Percentiles rank a stretch among this genome's conserved stretches.
Evolutionary conservation across 2,329 filamentous ascomycete species (phyloP).

Genomic region (Penicillium polonicum): DNA sequence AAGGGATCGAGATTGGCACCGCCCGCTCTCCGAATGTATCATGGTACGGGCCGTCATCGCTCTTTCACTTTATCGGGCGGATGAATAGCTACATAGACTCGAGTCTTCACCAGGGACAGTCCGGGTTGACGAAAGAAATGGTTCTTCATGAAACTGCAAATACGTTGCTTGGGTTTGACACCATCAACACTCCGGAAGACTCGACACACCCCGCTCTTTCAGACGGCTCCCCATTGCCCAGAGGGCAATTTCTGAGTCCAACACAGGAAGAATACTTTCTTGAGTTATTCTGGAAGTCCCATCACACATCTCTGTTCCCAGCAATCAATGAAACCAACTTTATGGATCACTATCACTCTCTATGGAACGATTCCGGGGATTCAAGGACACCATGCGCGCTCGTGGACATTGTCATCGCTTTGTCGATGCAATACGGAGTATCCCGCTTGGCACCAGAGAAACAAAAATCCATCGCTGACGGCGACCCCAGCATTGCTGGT

Average conservation of each 20-base stretch:
- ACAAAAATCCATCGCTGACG: not conserved
- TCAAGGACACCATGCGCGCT: not conserved
- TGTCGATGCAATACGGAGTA: not conserved
- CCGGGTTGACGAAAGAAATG: not conserved
- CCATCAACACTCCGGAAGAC: not conserved
- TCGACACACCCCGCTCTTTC: not conserved
- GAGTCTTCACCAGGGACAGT: not conserved
- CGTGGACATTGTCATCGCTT: not conserved
- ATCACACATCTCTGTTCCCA: not conserved
- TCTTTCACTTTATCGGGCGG: not conserved
- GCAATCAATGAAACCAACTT: not conserved
- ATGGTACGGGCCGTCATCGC: not conserved
- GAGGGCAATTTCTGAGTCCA: not conserved
- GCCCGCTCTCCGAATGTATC: not conserved
- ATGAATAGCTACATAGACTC: not conserved
- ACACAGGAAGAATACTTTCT: not conserved
- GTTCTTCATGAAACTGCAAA: not conserved
- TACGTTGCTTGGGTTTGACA: not conserved
- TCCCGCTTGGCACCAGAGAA: not conserved
- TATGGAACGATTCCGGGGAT: not conserved
- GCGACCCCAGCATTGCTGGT: not conserved
- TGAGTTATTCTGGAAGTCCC: not conserved
- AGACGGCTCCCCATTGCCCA: not conserved
- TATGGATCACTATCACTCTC: not conserved
- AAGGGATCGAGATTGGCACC: not conserved